Evolutionary conservation across 139 green algal species (phyloP), one percentile per base, ranked within the genome.

Genomic region (Bryopsis sp.): DNA sequence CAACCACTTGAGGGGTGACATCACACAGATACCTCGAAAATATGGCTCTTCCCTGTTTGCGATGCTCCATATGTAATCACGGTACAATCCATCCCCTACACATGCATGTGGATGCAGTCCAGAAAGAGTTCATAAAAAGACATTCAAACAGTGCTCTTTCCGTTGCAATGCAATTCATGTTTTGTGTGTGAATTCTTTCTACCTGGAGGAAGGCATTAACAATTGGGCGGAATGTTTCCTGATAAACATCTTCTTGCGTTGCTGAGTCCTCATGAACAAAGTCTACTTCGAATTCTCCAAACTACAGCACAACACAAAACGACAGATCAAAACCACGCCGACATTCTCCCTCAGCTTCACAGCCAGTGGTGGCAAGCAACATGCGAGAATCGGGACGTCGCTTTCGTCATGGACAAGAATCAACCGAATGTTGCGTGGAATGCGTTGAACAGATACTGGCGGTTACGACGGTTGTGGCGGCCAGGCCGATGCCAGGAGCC

Each of bases 171-270:
- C 43, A 26, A 11, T 19, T 19, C 11, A 54, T 11, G 43, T 54
- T 19, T 54, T 54, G 43, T 54, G 43, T 54, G 34, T 28, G 57
- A 32, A 39, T 32, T 28, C 8, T 32, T 64, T 28, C 24, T 8
- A 64, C 57, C 57, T 64, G 57, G 26, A 64, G 57, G 57, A 64
- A 64, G 15, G 57, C 19, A 34, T 64, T 64, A n/a, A 64, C 57
- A 15, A 64, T 34, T n/a, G 57, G 57, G 57, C n/a, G 57, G 28
- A 64, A 39, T 8, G 57, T 64, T 28, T 64, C 57, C 57, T 64
- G n/a, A 28, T 64, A 64, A 8, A 64, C 57, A 28, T 64, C 57
- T 22, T 7, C 15, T 15, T 64, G 57, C 34, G 57, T 64, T 8
- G 57, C 7, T 8, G 8, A 8, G 8, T 64, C 57, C 26, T 64